These are phyloP conservation scores for Pythium pyrilobum DNA, from an alignment of 352 stramenopile species.

Conservation along the genomic window DNA sequence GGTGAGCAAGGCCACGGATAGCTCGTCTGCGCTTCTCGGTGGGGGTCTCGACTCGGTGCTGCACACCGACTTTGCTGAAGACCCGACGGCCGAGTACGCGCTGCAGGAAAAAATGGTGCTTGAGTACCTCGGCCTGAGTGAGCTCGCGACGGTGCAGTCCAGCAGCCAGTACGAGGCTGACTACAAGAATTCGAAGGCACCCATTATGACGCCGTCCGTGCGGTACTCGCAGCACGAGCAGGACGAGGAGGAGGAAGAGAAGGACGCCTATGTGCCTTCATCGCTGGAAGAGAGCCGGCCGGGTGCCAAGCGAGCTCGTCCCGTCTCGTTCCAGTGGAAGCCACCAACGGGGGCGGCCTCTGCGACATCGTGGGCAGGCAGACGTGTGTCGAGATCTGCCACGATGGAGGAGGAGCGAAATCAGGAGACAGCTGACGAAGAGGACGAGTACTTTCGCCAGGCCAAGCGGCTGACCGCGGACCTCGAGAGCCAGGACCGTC, in stretches of 20 bases:
- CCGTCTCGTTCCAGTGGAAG: too few species aligned
- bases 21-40: conserved; percentile 45
- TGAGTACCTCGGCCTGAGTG: conserved; percentile 49
- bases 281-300: background rate
- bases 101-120: conserved; percentile 69
- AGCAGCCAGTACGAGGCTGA: conserved; percentile 2
- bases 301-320: conserved; percentile 1
- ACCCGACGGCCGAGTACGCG: conserved; percentile 56
- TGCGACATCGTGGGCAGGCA: background rate
- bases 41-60: conserved; percentile 57
- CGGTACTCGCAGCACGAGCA: conserved; percentile 1
- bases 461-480: conserved; percentile 10
- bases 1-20: conserved; percentile 64
- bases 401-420: background rate
- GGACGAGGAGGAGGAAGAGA: conserved; percentile 2
- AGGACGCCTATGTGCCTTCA: background rate
- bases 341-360: too few species aligned
- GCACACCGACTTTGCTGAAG: conserved; percentile 59
- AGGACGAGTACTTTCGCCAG: conserved; percentile 15
- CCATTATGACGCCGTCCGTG: too few species aligned
- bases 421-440: background rate
- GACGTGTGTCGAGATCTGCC: background rate
- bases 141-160: conserved; percentile 35
- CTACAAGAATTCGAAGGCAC: too few species aligned
- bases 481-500: background rate